Evolutionary conservation across 495 filamentous ascomycete genomes (phyloP).

Genomic region (Daldinia vernicosa): DNA sequence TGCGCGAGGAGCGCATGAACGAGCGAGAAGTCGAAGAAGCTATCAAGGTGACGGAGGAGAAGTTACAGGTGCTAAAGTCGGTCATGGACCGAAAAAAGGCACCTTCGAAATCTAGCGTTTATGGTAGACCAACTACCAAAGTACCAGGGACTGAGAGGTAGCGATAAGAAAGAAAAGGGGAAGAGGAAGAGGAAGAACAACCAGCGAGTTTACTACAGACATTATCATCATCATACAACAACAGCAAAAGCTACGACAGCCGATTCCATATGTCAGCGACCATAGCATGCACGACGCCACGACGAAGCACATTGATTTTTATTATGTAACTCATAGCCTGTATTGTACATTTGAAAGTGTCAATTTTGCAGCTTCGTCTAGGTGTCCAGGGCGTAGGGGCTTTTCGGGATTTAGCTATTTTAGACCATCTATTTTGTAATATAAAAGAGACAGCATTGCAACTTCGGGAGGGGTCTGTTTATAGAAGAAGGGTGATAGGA

Average conservation of each 20-base stretch:
- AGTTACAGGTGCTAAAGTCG: slow-evolving; percentile 75
- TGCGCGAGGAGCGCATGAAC: slow-evolving; percentile 76
- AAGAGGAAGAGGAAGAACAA: not conserved
- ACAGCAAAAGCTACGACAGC: slow-evolving; percentile 31
- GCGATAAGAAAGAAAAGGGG: slow-evolving; percentile 10
- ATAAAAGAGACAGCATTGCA: slow-evolving; percentile 24
- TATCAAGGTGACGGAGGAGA: slow-evolving; percentile 84
- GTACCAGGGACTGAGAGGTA: slow-evolving; percentile 28
- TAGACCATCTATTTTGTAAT: slow-evolving; percentile 39
- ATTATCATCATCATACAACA: slow-evolving; percentile 4
- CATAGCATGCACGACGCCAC: slow-evolving; percentile 42
- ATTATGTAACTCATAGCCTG: slow-evolving; percentile 43
- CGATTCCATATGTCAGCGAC: slow-evolving; percentile 36
- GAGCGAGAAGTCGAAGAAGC: slow-evolving; percentile 85
- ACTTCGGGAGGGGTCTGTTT: slow-evolving; percentile 10
- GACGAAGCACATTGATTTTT: slow-evolving; percentile 41
- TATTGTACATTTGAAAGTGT: slow-evolving; percentile 41
- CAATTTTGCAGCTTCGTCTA: slow-evolving; percentile 25
- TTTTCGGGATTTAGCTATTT: slow-evolving; percentile 12
- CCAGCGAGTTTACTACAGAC: slow-evolving; percentile 5
- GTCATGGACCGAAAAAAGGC: slow-evolving; percentile 69
- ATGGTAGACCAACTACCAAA: slow-evolving; percentile 21
- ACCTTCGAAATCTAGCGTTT: slow-evolving; percentile 27
- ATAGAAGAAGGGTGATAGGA: not conserved
- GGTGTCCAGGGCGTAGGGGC: slow-evolving; percentile 15